These are phyloP conservation scores for Termitomyces sp. DNA, from an alignment of 768 basidiomycete genomes.

Conservation along the genomic window DNA sequence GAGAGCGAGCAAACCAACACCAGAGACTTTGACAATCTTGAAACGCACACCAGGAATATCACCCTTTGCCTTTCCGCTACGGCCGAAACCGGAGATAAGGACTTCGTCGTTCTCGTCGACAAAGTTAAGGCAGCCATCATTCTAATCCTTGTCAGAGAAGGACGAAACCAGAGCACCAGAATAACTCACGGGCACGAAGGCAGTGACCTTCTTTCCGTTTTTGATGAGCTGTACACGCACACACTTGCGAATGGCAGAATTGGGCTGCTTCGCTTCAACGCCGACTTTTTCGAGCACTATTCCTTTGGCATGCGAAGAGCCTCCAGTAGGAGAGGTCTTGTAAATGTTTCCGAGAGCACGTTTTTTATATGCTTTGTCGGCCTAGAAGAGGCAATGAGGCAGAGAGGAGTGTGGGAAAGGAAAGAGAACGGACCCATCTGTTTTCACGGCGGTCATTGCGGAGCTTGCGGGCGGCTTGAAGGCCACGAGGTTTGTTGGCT, in stretches of 20 bases:
- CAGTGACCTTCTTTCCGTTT: constrained; percentile 99
- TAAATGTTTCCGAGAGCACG: constrained; percentile 98
- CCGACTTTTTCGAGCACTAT: constrained; percentile 99
- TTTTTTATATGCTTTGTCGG: constrained; percentile 99
- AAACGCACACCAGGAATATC: constrained; percentile 99
- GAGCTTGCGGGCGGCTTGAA: constrained; percentile 98
- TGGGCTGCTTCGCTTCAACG: constrained; percentile 99
- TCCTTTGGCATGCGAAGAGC: constrained; percentile 99
- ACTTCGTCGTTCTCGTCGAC: constrained; percentile 99
- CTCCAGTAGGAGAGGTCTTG: constrained; percentile 99
- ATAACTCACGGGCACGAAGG: constrained; percentile 90
- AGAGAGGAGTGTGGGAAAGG: not conserved
- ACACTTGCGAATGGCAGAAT: constrained; percentile 99
- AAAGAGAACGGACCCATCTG: constrained; percentile 77
- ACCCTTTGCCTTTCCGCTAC: constrained; percentile 99
- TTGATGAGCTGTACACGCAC: constrained; percentile 99
- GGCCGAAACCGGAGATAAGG: constrained; percentile 99
- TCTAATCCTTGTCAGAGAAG: constrained; percentile 39
- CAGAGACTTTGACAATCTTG: constrained; percentile 99
- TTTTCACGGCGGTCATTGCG: constrained; percentile 91
- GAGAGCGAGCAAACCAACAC: constrained; percentile 95
- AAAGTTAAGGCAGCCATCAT: constrained; percentile 97
- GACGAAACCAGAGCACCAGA: not conserved
- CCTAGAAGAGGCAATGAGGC: constrained; percentile 40
- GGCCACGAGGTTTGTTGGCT: constrained; percentile 99